Evolutionary conservation across 2,329 filamentous ascomycete genomes (phyloP).

Genomic region (Verticillium isaacii): DNA sequence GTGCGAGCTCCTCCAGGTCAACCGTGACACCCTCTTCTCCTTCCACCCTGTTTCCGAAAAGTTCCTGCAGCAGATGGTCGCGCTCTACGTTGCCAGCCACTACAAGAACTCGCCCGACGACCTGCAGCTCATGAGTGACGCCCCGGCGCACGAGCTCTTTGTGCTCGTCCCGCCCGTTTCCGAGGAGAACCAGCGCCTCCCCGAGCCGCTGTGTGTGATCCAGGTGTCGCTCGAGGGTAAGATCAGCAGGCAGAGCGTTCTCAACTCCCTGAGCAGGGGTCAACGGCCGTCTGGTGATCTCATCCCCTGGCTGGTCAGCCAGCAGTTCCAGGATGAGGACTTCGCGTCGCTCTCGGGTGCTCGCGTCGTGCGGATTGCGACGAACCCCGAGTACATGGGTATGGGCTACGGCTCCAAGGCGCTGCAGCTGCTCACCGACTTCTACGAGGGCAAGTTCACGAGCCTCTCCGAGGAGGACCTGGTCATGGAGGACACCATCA

Average conservation of each 20-base stretch:
- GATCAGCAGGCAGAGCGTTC: conserved; percentile 88
- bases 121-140: conserved; percentile 97
- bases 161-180: conserved; percentile 85
- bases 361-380: conserved; percentile 88
- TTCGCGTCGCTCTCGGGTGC: conserved; percentile 92
- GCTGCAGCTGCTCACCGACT: conserved; percentile 80
- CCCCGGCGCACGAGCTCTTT: conserved; percentile 92
- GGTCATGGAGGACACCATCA: conserved; percentile 58
- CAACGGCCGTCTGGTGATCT: conserved; percentile 87
- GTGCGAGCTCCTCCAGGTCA: conserved; percentile 90
- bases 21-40: conserved; percentile 95
- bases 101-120: conserved; percentile 99
- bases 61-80: conserved; percentile 97
- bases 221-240: conserved; percentile 92
- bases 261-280: conserved; percentile 84
- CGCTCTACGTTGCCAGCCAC: conserved; percentile 91
- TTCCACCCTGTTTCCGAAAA: conserved; percentile 97
- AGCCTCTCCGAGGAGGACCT: conserved; percentile 65
- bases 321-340: conserved; percentile 97
- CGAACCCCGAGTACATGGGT: conserved; percentile 84
- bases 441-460: conserved; percentile 91
- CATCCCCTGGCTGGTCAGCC: conserved; percentile 95
- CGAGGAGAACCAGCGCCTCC: conserved; percentile 71
- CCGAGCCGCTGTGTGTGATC: conserved; percentile 90
- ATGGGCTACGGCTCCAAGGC: conserved; percentile 95